phyloP scores from a whole-genome alignment of 2,329 filamentous ascomycete genomes.

The Verticillium tricorpus region DNA sequence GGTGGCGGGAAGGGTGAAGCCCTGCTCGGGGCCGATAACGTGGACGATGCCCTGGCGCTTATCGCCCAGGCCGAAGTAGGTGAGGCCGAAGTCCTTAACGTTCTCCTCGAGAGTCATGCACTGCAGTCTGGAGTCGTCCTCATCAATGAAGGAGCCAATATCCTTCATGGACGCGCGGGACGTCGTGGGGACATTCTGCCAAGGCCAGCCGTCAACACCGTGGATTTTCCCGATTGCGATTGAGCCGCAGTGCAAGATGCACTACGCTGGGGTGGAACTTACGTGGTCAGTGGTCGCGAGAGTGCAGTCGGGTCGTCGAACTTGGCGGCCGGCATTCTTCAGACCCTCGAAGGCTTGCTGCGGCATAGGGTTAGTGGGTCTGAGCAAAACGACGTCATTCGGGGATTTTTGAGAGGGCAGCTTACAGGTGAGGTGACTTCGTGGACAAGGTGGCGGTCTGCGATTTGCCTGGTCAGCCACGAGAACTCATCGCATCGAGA shows the following conservation, averaged over 20 bases:
- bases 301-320: conserved; percentile 93
- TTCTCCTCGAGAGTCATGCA: conserved; percentile 96
- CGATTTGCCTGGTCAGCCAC: not conserved
- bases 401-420: conserved; percentile 11
- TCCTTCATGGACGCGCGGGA: conserved; percentile 92
- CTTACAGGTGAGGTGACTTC: conserved; percentile 94
- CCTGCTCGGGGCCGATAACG: conserved; percentile 96
- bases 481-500: not conserved
- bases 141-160: conserved; percentile 88
- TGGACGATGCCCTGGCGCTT: conserved; percentile 98
- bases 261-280: conserved; percentile 38
- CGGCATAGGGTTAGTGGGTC: conserved; percentile 13
- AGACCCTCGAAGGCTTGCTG: conserved; percentile 97
- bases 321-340: conserved; percentile 79
- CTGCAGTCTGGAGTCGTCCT: conserved; percentile 89
- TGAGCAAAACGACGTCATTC: conserved; percentile 7
- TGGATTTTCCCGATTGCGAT: not conserved
- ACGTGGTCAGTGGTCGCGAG: conserved; percentile 95
- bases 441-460: conserved; percentile 92
- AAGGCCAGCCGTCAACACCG: not conserved
- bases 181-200: conserved; percentile 85
- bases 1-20: conserved; percentile 94
- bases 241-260: not conserved
- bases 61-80: conserved; percentile 94
- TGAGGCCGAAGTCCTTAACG: conserved; percentile 92